Evolutionary conservation across 1,139 yeast species (phyloP).

Genomic region (Torulaspora pretoriensis): DNA sequence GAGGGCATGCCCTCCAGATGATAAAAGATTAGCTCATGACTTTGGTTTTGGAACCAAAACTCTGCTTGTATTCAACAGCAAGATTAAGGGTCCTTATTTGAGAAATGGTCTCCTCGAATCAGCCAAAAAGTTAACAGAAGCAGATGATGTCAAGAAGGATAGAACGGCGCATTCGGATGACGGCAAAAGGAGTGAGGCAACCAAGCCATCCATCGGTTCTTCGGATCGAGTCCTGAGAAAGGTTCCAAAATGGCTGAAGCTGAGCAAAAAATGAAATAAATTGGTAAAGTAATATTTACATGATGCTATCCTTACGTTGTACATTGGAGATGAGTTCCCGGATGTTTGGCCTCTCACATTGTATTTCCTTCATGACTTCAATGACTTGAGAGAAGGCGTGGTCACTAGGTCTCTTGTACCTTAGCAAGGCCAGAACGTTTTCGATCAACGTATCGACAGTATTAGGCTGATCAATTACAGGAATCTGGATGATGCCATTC

Average conservation of each 20-base stretch:
- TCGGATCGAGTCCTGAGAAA: slow-evolving; percentile 12
- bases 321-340: slow-evolving; percentile 7
- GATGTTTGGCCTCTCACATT: slow-evolving; percentile 3
- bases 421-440: slow-evolving; percentile 15
- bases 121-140: slow-evolving; percentile 40
- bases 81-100: slow-evolving; percentile 25
- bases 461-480: slow-evolving; percentile 1
- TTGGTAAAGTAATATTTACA: slow-evolving; percentile 10
- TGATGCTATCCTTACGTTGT: slow-evolving; percentile 6
- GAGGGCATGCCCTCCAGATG: slow-evolving; percentile 31
- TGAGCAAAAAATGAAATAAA: slow-evolving; percentile 35
- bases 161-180: slow-evolving; percentile 2
- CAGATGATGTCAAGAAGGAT: slow-evolving; percentile 41
- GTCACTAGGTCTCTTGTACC: slow-evolving; percentile 17
- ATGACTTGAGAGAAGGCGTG: slow-evolving; percentile 12
- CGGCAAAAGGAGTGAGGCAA: background rate
- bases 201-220: background rate
- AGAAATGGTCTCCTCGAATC: slow-evolving; percentile 35
- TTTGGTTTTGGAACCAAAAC: slow-evolving; percentile 36
- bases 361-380: slow-evolving; percentile 13
- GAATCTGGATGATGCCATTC: background rate
- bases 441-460: slow-evolving; percentile 8
- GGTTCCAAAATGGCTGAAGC: slow-evolving; percentile 40
- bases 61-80: slow-evolving; percentile 33
- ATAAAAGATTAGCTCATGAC: slow-evolving; percentile 22